Conservation (phyloP, 1,284 basidiomycete species). For the Leucoagaricus sp. region DNA sequence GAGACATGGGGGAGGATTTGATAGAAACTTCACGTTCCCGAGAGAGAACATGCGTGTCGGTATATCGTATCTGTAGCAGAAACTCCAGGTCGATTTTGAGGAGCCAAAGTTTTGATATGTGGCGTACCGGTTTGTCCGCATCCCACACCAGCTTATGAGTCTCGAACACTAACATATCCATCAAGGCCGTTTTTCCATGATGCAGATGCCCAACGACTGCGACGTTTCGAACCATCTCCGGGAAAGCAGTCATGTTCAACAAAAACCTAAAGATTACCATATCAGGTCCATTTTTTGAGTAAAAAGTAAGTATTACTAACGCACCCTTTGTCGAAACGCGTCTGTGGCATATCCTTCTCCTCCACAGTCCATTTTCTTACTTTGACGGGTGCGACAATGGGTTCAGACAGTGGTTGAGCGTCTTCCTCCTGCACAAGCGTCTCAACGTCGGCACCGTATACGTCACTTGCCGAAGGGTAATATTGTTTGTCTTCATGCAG, state of each 20-base stretch:
- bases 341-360: constrained; percentile 92
- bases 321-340: constrained; percentile 91
- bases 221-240: constrained; percentile 95
- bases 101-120: neutral
- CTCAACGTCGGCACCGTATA: constrained; percentile 95
- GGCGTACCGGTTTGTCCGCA: constrained; percentile 77
- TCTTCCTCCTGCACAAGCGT: constrained; percentile 99
- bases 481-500: constrained; percentile 99
- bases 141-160: constrained; percentile 96
- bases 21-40: constrained; percentile 91
- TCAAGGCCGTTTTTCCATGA: constrained; percentile 94
- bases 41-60: constrained; percentile 92
- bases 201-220: constrained; percentile 95
- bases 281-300: neutral
- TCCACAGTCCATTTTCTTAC: constrained; percentile 89
- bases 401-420: constrained; percentile 91
- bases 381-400: constrained; percentile 95
- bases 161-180: constrained; percentile 98
- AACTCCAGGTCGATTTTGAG: neutral
- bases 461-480: constrained; percentile 90
- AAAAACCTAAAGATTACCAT: constrained; percentile 66
- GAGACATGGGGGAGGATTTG: constrained; percentile 96
- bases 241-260: constrained; percentile 89
- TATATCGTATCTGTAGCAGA: constrained; percentile 75
- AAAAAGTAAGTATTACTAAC: constrained; percentile 26